These are phyloP conservation scores for Fistulifera solaris DNA, from an alignment of 108 stramenopile species.

Conservation along the genomic window DNA sequence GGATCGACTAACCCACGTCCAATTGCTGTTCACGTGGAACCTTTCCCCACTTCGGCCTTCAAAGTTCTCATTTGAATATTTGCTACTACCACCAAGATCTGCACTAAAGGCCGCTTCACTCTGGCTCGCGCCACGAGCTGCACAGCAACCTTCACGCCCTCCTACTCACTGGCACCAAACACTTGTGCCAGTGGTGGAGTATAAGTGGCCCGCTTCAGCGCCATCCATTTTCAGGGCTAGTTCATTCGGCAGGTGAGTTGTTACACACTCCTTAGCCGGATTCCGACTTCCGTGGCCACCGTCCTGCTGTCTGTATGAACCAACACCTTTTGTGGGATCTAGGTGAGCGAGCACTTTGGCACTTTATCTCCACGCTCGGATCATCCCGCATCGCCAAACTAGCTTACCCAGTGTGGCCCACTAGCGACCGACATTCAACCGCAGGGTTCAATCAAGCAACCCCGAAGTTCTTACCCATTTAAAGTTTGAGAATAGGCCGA, in stretches of 20 bases:
- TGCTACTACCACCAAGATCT: conserved; percentile 97
- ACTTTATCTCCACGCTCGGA: conserved; percentile 95
- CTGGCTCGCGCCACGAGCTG: conserved; percentile 83
- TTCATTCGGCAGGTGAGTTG: conserved; percentile 88
- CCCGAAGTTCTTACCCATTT: conserved; percentile 90
- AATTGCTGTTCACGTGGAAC: conserved; percentile 88
- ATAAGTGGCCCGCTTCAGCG: conserved; percentile 93
- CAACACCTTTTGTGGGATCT: conserved; percentile 98
- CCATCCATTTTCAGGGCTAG: conserved; percentile 95
- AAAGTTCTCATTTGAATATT: conserved; percentile 95
- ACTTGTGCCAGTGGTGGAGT: conserved; percentile 64
- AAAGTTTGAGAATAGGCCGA: conserved; percentile 97
- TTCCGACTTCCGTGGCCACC: conserved; percentile 98
- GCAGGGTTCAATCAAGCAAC: conserved; percentile 89
- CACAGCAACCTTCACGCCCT: conserved; percentile 82
- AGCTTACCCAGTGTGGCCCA: conserved; percentile 97
- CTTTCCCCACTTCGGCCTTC: conserved; percentile 86
- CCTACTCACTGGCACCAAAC: conserved; percentile 72
- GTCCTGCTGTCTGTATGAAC: conserved; percentile 96
- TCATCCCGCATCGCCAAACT: conserved; percentile 96
- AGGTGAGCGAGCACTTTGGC: conserved; percentile 93
- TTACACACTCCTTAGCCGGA: conserved; percentile 84
- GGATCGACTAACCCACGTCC: conserved; percentile 87
- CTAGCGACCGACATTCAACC: conserved; percentile 89
- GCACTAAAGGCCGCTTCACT: conserved; percentile 90